Evolutionary conservation across 2,329 filamentous ascomycete species (phyloP), one percentile per base, ranked within the genome.

Genomic region (Tolypocladium paradoxum): DNA sequence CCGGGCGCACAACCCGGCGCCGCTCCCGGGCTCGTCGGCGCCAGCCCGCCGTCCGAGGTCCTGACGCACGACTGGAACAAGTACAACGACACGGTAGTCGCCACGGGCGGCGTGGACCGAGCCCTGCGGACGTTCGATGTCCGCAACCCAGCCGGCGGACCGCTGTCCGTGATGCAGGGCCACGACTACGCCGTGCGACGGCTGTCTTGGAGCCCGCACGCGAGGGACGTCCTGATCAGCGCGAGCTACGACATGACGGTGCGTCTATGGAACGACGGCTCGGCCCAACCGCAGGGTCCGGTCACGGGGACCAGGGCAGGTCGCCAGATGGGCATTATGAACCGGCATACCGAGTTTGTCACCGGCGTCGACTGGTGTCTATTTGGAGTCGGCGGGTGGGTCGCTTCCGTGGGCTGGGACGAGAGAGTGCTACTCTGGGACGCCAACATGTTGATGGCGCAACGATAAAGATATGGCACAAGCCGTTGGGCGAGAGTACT

Each of bases 21-120:
- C 14, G 61, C 64, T 31, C 18, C 64, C 61, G 51, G 60, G 58
- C 31, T 65, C 59, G 54, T 68, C 64, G 49, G 72, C 70, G 65
- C 71, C 35, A 70, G 67, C 34, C 75, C 82, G n/a, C 90, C 90
- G 0, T 78, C 83, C 11, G 93, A 99, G 74, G 83, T 89, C 37
- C 79, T 99, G 34, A 96, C 91, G 0, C 93, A 97, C 70, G 93
- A 99, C 70, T 99, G 93, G 93, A 99, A 99, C 74, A 99, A 99
- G 71, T 99, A 99, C 72, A 82, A 87, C 38, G 83, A 90, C 59
- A 86, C 84, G 0, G 76, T 96, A 29, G 75, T 99, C 52, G 93
- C 93, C 0, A 90, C 90, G 0, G 93, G 83, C 1, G 92, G 93
- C 52, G 93, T 97, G 4, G 93, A 99, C 68, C 81, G 88, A 52